Evolutionary conservation across 1,139 yeast species (phyloP), one percentile per base, ranked within the genome.

Genomic region (Yamadazyma trypodendri): DNA sequence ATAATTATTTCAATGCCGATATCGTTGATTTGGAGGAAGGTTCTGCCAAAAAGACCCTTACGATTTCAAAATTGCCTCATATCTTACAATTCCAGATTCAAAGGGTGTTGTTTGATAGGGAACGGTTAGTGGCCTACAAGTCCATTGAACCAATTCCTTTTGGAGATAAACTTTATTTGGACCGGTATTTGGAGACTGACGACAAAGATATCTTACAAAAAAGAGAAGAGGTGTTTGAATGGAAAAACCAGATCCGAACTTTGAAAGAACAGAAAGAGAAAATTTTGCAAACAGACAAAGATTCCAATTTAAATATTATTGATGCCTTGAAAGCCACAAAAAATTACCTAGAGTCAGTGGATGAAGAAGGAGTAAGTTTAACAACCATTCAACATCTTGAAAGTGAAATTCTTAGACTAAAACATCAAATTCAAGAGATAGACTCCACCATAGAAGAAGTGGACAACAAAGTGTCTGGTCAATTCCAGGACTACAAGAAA

Each of bases 81-180:
- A 78, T 92, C 35, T 62, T 92, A 36, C 98, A 92, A 56, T 78
- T 92, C 36, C 98, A 92, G 56, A 87, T 92, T 3, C 97, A 90
- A 60, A 73, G 98, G 53, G 97, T 90, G 1, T 84, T 88, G 57
- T 92, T 84, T 60, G 96, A 92, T 56, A 72, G 90, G 34, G 84
- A 73, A 40, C 63, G 75, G 24, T 72, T 81, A 37, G 74, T 81
- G 60, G 88, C 96, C 0, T 87, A 87, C 53, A 92, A 92, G 55
- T 83, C 90, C 1, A 73, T 79, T 32, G 89, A 85, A 40, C 94
- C 90, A 6, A 72, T 92, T 38, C 90, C 90, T 3, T 88, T 89
- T 51, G 77, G 81, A 27, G 88, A 87, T 36, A 77, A 70, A 12
- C 65, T 92, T 11, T 90, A 84, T 56, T 76, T 92, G 72, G 98